These are phyloP conservation scores for Ceratocystis variospora DNA, from an alignment of 2,329 filamentous ascomycete species.

Conservation along the genomic window DNA sequence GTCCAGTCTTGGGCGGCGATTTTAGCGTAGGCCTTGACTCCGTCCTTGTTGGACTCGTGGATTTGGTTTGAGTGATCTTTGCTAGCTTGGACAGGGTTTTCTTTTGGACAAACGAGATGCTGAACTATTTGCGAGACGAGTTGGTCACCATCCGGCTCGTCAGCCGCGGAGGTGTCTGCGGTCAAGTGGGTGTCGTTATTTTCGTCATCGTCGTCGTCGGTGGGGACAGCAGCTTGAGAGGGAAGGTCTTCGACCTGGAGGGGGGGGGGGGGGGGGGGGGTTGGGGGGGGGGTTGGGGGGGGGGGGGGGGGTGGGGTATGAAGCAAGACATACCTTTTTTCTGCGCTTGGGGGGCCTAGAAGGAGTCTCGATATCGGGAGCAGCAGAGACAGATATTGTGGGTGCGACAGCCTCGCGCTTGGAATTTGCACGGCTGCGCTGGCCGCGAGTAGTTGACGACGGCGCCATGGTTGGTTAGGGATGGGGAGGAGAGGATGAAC, in stretches of 20 bases:
- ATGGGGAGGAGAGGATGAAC: background rate
- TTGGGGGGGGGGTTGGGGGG: conserved; percentile 22
- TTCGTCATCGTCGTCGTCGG: conserved; percentile 31
- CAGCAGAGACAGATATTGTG: conserved; percentile 24
- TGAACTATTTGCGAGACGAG: conserved; percentile 44
- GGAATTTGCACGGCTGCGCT: conserved; percentile 26
- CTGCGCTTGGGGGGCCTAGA: conserved; percentile 50
- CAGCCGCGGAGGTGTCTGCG: conserved; percentile 29
- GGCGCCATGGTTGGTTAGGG: conserved; percentile 8
- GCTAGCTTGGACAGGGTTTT: conserved; percentile 42
- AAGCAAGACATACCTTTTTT: conserved; percentile 41
- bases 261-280: background rate
- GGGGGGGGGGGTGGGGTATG: no score
- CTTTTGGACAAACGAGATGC: conserved; percentile 32
- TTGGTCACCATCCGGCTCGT: conserved; percentile 39
- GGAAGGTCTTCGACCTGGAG: conserved; percentile 30
- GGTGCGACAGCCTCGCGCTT: conserved; percentile 25
- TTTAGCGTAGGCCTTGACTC: conserved; percentile 65
- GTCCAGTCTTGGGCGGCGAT: conserved; percentile 73
- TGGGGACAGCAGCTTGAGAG: conserved; percentile 3
- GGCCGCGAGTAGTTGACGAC: conserved; percentile 25
- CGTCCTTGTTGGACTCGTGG: conserved; percentile 47
- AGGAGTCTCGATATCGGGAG: conserved; percentile 40
- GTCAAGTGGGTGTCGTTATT: conserved; percentile 33
- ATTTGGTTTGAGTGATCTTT: conserved; percentile 50